These are phyloP conservation scores for Citrus sinensis DNA, from an alignment of 345 rosid genomes.

Conservation along the genomic window DVS_A1.0 CM039162.1:18782001-18782500, in stretches of 20 bases:
- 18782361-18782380: conserved; percentile 18
- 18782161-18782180: conserved; percentile 56
- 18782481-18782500: conserved; percentile 50
- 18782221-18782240: conserved; percentile 55
- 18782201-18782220: conserved; percentile 52
- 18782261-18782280: conserved; percentile 83
- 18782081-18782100: conserved; percentile 49
- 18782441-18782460: conserved; percentile 52
- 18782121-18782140: conserved; percentile 65
- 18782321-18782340: conserved; percentile 82
- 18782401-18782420: conserved; percentile 55
- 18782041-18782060: neutral
- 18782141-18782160: conserved; percentile 73
- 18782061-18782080: conserved; percentile 55
- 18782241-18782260: conserved; percentile 67
- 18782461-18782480: conserved; percentile 60
- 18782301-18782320: conserved; percentile 83
- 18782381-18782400: conserved; percentile 28
- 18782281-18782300: conserved; percentile 51
- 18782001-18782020: conserved; percentile 2
- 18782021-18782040: neutral
- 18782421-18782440: conserved; percentile 55
- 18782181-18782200: conserved; percentile 75
- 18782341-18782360: conserved; percentile 49
- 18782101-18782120: conserved; percentile 62